Percentiles rank a stretch among this genome's conserved stretches.
phyloP scores from a whole-genome alignment of 345 rosid species.

The Arabidopsis suecica region DNA sequence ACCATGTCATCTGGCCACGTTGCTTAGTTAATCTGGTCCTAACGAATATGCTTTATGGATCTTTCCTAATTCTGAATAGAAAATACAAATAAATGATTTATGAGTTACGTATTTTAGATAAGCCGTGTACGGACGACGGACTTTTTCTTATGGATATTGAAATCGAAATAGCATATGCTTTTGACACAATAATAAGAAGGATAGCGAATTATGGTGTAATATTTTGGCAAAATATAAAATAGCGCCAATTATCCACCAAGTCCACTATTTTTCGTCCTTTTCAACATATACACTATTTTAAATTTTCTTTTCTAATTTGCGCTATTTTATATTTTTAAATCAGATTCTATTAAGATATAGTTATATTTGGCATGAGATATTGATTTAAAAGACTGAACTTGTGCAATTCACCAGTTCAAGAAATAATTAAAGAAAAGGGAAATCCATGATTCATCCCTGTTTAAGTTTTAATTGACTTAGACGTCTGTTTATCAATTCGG shows the following conservation, averaged over 20 bases:
- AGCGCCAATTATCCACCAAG: background rate
- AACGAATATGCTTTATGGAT: slow-evolving; percentile 41
- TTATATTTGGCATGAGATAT: background rate
- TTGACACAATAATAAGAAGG: background rate
- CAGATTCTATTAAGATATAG: background rate
- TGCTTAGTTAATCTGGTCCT: slow-evolving; percentile 17
- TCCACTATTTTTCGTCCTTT: background rate
- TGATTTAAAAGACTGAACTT: background rate
- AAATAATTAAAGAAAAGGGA: background rate
- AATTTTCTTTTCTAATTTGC: background rate
- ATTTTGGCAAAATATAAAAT: background rate
- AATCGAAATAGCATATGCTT: slow-evolving; percentile 27
- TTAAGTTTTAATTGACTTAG: background rate
- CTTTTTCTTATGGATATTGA: background rate
- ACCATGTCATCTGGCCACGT: slow-evolving; percentile 35
- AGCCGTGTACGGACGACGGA: slow-evolving; percentile 31
- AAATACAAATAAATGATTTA: background rate
- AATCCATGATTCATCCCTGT: background rate
- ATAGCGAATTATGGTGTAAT: too few relatives aligned
- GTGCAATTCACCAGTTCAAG: background rate
- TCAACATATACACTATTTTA: too few relatives aligned
- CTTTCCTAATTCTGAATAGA: slow-evolving; percentile 4
- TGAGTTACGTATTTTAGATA: slow-evolving; percentile 20
- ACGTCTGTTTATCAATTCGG: background rate
- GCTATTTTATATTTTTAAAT: too few relatives aligned